Evolutionary conservation across 2,329 filamentous ascomycete genomes (phyloP).

Genomic region (Lomentospora prolificans): DNA sequence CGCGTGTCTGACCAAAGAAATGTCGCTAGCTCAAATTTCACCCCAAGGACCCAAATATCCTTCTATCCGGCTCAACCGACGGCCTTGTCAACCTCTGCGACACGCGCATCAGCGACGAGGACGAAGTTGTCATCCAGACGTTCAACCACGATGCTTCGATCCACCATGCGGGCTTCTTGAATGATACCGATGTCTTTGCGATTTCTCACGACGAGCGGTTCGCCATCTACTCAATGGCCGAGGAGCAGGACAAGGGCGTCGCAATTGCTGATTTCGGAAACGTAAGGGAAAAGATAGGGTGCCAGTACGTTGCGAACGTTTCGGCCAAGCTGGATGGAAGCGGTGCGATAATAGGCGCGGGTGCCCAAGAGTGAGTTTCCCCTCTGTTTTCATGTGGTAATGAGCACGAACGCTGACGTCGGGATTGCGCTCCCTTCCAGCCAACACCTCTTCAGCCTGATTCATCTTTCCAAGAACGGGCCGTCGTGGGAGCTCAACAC

Average conservation of each 20-base stretch:
- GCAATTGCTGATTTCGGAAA: constrained; percentile 56
- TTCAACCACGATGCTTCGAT: constrained; percentile 70
- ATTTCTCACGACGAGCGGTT: constrained; percentile 72
- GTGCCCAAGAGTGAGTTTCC: constrained; percentile 53
- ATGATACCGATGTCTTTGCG: constrained; percentile 54
- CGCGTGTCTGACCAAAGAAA: background rate
- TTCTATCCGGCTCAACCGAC: constrained; percentile 71
- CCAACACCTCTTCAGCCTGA: constrained; percentile 47
- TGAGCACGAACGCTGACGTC: too few relatives aligned
- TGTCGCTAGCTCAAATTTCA: constrained; percentile 41
- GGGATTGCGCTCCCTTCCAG: too few relatives aligned
- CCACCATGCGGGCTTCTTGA: constrained; percentile 65
- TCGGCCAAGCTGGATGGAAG: constrained; percentile 46
- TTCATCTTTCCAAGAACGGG: constrained; percentile 44
- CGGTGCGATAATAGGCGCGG: constrained; percentile 53
- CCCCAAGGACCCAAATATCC: constrained; percentile 46
- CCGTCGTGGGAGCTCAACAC: constrained; percentile 43
- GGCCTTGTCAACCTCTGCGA: constrained; percentile 72
- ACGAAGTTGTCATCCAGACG: constrained; percentile 67
- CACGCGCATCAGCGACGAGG: constrained; percentile 59
- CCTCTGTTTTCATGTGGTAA: constrained; percentile 20
- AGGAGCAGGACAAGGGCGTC: constrained; percentile 49
- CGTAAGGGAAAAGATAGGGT: constrained; percentile 52
- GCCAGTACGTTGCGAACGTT: constrained; percentile 66
- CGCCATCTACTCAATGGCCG: constrained; percentile 60